These are phyloP conservation scores for Trichoderma sp. DNA, from an alignment of 2,329 filamentous ascomycete species.

Conservation along the genomic window DNA sequence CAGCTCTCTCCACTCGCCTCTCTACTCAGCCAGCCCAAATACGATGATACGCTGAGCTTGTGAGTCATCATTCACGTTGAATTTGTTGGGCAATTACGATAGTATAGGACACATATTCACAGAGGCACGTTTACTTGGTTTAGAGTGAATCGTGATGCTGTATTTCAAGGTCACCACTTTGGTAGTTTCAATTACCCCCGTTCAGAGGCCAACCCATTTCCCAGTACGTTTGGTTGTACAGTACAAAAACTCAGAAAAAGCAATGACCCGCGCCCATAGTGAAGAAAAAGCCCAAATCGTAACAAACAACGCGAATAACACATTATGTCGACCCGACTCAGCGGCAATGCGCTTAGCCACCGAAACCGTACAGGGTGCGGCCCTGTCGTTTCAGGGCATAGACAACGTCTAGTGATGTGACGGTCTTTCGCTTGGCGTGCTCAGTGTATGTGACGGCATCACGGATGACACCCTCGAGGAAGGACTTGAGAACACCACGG, in stretches of 20 bases:
- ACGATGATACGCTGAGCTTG: too few species aligned
- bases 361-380: conserved; percentile 85
- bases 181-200: conserved; percentile 41
- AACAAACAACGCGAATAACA: conserved; percentile 41
- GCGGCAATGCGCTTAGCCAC: conserved; percentile 64
- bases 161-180: conserved; percentile 27
- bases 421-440: conserved; percentile 81
- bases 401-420: conserved; percentile 70
- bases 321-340: conserved; percentile 24
- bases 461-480: conserved; percentile 76
- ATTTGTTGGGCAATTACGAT: neutral
- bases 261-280: conserved; percentile 49
- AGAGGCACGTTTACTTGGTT: neutral
- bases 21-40: neutral
- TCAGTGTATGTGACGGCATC: conserved; percentile 79
- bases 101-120: neutral
- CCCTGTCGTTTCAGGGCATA: conserved; percentile 71
- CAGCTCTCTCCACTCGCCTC: neutral
- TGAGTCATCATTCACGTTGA: neutral
- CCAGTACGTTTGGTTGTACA: conserved; percentile 38
- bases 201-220: conserved; percentile 44
- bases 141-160: conserved; percentile 19
- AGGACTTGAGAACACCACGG: conserved; percentile 76
- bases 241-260: conserved; percentile 48
- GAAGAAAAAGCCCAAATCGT: conserved; percentile 46